Conservation (phyloP, 768 basidiomycete species). For the Auriculariales sp. region DNA sequence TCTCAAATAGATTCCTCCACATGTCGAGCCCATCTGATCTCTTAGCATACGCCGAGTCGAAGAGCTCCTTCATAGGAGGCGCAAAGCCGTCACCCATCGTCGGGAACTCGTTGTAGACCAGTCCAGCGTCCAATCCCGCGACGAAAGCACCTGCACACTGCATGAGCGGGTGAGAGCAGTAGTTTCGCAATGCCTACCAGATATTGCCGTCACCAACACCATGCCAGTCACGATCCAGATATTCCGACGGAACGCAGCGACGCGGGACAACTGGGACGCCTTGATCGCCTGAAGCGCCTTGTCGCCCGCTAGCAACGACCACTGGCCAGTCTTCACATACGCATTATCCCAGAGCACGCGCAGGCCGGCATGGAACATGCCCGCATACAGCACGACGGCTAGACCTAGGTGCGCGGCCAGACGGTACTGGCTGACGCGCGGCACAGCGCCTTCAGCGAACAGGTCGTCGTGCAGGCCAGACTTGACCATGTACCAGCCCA, state of each 20-base stretch:
- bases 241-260: constrained; percentile 42
- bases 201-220: constrained; percentile 83
- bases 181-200: constrained; percentile 38
- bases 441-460: constrained; percentile 72
- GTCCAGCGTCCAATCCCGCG: constrained; percentile 90
- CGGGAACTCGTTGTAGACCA: constrained; percentile 98
- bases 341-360: constrained; percentile 67
- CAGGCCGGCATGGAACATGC: constrained; percentile 78
- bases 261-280: constrained; percentile 38
- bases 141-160: constrained; percentile 75
- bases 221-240: constrained; percentile 55
- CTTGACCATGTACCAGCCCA: constrained; percentile 99
- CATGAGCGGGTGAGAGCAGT: background rate
- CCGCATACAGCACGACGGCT: constrained; percentile 80
- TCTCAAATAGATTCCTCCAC: constrained; percentile 94
- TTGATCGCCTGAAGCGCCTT: constrained; percentile 23
- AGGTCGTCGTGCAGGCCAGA: constrained; percentile 80
- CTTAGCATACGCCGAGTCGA: constrained; percentile 63
- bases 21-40: constrained; percentile 51
- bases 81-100: constrained; percentile 80
- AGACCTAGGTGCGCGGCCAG: constrained; percentile 90
- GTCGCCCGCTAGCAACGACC: constrained; percentile 37
- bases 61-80: constrained; percentile 72
- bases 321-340: constrained; percentile 39
- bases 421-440: constrained; percentile 92